Conservation (phyloP, 495 filamentous ascomycete species). For the Glonium stellatum region DNA sequence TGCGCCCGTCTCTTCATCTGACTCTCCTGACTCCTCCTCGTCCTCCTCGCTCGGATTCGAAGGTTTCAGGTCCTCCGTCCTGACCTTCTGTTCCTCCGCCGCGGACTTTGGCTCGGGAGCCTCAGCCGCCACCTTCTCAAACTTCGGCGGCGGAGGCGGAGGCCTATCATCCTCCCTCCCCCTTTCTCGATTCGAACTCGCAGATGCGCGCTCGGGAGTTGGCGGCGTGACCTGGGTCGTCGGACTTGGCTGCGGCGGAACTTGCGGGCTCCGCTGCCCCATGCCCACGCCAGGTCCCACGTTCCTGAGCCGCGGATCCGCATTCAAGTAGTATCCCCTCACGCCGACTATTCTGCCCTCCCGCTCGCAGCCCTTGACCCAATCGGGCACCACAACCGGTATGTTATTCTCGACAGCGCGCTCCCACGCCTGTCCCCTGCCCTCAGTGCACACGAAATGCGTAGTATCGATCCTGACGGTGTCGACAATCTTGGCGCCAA, state of each 20-base stretch:
- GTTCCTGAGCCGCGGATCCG: constrained; percentile 60
- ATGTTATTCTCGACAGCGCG: constrained; percentile 97
- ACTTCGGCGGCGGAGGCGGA: constrained; percentile 19
- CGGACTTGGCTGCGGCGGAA: constrained; percentile 28
- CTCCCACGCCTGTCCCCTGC: constrained; percentile 83
- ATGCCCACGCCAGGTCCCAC: constrained; percentile 42
- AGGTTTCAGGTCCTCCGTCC: constrained; percentile 47
- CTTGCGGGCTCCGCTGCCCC: constrained; percentile 1
- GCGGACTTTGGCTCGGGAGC: constrained; percentile 28
- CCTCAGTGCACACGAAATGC: constrained; percentile 98
- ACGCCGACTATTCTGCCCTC: constrained; percentile 92
- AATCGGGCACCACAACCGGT: constrained; percentile 94
- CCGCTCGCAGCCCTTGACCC: constrained; percentile 89
- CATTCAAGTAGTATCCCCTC: constrained; percentile 90
- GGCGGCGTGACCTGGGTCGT: constrained; percentile 42
- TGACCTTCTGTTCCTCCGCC: constrained; percentile 51
- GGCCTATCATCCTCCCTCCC: neutral
- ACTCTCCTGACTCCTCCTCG: constrained; percentile 32
- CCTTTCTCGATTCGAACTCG: neutral
- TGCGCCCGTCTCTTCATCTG: constrained; percentile 31
- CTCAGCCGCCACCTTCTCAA: constrained; percentile 5
- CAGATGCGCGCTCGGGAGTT: constrained; percentile 32
- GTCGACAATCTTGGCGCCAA: constrained; percentile 88
- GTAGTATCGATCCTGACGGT: constrained; percentile 94
- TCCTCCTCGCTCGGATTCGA: constrained; percentile 44